Evolutionary conservation across 2,329 filamentous ascomycete genomes (phyloP), one percentile per base, ranked within the genome.

Genomic region (Colletotrichum sojae): DNA sequence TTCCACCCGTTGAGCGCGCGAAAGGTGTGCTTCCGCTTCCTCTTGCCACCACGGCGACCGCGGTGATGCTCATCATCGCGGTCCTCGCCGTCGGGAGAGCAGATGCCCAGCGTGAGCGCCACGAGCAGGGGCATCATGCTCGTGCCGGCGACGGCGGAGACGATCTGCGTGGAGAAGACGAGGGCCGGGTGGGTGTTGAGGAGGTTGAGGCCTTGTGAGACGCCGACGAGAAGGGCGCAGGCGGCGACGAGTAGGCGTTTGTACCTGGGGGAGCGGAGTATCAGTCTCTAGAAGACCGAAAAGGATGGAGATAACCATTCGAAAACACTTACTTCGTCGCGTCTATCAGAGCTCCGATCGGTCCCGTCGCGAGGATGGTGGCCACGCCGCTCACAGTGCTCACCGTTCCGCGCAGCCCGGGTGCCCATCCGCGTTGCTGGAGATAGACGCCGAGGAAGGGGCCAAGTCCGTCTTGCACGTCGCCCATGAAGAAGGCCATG

Each of bases 401-500:
- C 20, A 68, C 65, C 16, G 54, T 48, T 12, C 65, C 65, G 39
- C 65, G 65, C 53, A 68, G 39, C 12, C 65, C 65, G 5, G 65
- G 53, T n/a, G 53, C 40, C 65, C 65, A 68, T 6, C 65, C 65
- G 54, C 46, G 60, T 18, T 68, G 45, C n/a, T 68, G 65, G 12
- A 68, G 60, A 15, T 64, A 68, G 13, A 68, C 65, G 53, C 65
- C 65, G 5, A 68, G 60, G 6, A 65, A 68, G 10, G 65, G 65
- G 6, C 65, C 60, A 1, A 68, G 27, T 3, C 65, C 65, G 25
- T 68, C 65, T n/a, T 56, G 48, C 9, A 68, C 65, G 9, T 68
- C 65, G 22, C 65, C 65, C 65, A 68, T 58, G 40, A 64, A 65
- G 40, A 68, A 68, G 9, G 65, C 60, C 65, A 65, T 43, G 27